Base-by-base conservation (phyloP, 225 moss, liverwort and hornwort species). In the Thuidium tamariscinum region DNA sequence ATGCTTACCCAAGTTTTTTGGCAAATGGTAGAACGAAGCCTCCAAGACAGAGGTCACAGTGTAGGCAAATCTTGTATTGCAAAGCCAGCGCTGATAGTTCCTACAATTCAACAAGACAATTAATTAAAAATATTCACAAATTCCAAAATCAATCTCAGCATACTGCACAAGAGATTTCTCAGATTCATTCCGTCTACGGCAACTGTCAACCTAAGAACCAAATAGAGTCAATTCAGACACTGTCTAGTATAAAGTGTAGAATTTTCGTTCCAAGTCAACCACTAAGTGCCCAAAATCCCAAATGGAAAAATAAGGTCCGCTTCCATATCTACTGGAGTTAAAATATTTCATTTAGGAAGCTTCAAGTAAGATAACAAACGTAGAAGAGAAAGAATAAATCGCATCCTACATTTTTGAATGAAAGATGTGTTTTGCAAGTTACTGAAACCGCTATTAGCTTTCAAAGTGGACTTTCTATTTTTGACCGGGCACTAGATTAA, bases 21-120 rank as follows among this genome's bases (percentile, higher is more conserved):
- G 99, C 99, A 88, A 99, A 99, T 54, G 99, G 99, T 69, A 99
- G 89, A 34, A 99, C 93, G 70, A 99, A 99, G 52, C 99, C 99
- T 82, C 99, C 99, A 80, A 99, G 97, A 84, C 99, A 99, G 30
- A 99, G 92, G 84, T 99, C 99, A 73, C 97, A 96, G 85, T 99
- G 99, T 54, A 97, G 88, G 87, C 99, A 95, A 80, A 99, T 88
- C 80, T 93, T 91, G 77, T 91, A 90, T 63, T 88, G 92, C 87
- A 92, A 81, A 78, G 99, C 97, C 81, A 99, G 84, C 68, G 95
- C 91, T 80, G 94, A 93, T 55, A 99, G 63, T 89, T 95, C 97
- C 99, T 98, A 86, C 74, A 86, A 81, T 79, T 74, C 82, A 73
- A 85, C 82, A 64, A 25, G 49, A 63, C 54, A 73, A 15, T 84